A percentile compares a stretch with the other conserved stretches of the same genome.
Conservation (phyloP, 495 filamentous ascomycete species). For the Podospora pseudocomata region DNA sequence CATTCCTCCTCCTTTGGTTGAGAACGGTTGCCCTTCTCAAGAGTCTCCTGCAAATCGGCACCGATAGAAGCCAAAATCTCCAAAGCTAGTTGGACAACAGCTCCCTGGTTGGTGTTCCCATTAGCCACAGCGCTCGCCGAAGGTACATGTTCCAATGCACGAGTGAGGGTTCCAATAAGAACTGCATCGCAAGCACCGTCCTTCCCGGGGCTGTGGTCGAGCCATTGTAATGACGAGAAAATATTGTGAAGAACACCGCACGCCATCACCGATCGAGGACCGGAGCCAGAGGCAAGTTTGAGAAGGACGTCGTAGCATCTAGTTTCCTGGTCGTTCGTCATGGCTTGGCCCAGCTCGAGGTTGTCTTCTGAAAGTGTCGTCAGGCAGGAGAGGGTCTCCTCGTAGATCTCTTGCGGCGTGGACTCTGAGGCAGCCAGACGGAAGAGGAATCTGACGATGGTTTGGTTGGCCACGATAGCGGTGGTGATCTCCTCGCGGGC, state of each 20-base stretch:
- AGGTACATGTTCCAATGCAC: conserved; percentile 33
- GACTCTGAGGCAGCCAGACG: conserved; percentile 37
- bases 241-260: conserved; percentile 55
- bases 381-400: conserved; percentile 50
- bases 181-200: conserved; percentile 46
- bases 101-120: conserved; percentile 27
- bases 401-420: conserved; percentile 36
- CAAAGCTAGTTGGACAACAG: conserved; percentile 48
- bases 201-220: conserved; percentile 46
- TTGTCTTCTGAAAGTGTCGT: conserved; percentile 55
- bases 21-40: conserved; percentile 37
- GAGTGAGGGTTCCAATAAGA: conserved; percentile 43
- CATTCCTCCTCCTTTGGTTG: conserved; percentile 24
- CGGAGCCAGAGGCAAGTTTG: conserved; percentile 32
- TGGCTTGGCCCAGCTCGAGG: conserved; percentile 39
- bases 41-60: conserved; percentile 47
- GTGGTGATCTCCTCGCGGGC: conserved; percentile 53
- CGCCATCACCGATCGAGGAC: conserved; percentile 40
- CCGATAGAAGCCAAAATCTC: conserved; percentile 59
- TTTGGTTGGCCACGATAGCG: conserved; percentile 44
- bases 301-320: conserved; percentile 39
- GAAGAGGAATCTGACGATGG: conserved; percentile 50
- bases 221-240: conserved; percentile 44
- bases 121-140: conserved; percentile 26
- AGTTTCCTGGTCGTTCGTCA: conserved; percentile 38